Base-by-base conservation (phyloP, 2,329 filamentous ascomycete species). In the Phyllosticta capitalensis region DNA sequence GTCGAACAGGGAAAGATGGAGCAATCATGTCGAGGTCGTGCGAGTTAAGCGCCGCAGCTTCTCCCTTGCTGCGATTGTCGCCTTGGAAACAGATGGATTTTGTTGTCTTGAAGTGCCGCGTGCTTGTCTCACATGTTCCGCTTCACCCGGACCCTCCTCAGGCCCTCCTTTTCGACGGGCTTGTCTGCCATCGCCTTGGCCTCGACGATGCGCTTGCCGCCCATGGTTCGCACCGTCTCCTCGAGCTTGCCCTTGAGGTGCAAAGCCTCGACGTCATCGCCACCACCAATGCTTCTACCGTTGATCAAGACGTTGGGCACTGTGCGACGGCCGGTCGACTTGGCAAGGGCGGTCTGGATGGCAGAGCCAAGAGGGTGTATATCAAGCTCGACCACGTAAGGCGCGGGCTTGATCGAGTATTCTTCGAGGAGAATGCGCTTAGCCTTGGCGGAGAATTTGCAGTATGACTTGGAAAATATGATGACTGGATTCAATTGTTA, bases 391-490 rank as follows among this genome's bases (percentile, higher is more conserved):
- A 97, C 91, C 7, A 99, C 88, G 68, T 86, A 88, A 0, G 94
- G 94, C 10, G 83, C 76, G 0, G 94, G 94, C 0, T 84, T 82
- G 69, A 99, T 95, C 58, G 78, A 79, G 78, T 97, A 97, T 66
- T 88, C 86, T 21, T 92, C 84, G 50, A 96, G 83, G 49, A 99
- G 82, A 59, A 97, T 82, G 51, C 80, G 79, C 75, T 99, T 99
- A 52, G 94, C 94, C 66, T 84, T 85, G 70, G 85, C 87, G 56
- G 91, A 96, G 75, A 83, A 87, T 0, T 88, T 90, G 73, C 94
- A 99, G 76, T 92, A 96, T 1, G 88, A 84, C 75, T 99, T 97
- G 64, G 91, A 96, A 77, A 97, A 97, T 67, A 99, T 90, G 71
- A 96, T 89, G 62, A 97, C 90, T 94, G 64, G 61, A 67, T 63